Conservation (phyloP, 176 grass and related monocot species). For the Dactylis glomerata region DNA sequence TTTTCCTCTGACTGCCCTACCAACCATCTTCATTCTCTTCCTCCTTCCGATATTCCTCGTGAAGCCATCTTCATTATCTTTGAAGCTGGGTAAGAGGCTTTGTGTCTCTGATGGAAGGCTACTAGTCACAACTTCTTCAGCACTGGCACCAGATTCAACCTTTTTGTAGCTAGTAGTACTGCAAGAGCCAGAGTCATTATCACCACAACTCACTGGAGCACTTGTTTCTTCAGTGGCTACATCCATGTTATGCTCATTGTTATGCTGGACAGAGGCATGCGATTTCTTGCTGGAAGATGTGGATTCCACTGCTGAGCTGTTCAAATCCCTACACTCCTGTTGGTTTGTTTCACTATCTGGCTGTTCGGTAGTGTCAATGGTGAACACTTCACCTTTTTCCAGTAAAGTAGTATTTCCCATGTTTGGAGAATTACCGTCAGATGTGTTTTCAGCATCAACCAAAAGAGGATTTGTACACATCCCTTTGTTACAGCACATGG, state of each 20-base stretch:
- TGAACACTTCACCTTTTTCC: not conserved
- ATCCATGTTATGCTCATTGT: conserved; percentile 40
- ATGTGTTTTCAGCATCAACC: conserved; percentile 31
- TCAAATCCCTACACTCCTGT: conserved; percentile 28
- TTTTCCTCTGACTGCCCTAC: conserved; percentile 26
- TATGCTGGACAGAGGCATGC: conserved; percentile 19
- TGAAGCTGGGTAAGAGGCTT: conserved; percentile 14
- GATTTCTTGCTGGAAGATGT: conserved; percentile 37
- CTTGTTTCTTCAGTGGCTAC: conserved; percentile 21
- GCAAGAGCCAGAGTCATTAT: conserved; percentile 32
- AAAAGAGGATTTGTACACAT: conserved; percentile 21
- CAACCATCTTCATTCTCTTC: conserved; percentile 42
- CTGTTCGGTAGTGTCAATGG: conserved; percentile 27
- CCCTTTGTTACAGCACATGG: conserved; percentile 20
- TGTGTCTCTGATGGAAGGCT: conserved; percentile 40
- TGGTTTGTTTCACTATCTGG: conserved; percentile 15
- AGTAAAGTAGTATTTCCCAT: conserved; percentile 20
- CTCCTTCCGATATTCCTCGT: conserved; percentile 35
- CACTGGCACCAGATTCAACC: conserved; percentile 33
- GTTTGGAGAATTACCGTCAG: conserved; percentile 11
- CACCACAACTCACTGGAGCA: conserved; percentile 29
- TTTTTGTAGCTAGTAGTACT: conserved; percentile 35
- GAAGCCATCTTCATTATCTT: conserved; percentile 41
- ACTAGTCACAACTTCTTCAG: conserved; percentile 32
- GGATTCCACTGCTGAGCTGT: conserved; percentile 26